Percentiles rank a stretch among this genome's conserved stretches.
phyloP scores from a whole-genome alignment of 1,284 basidiomycete species.

The Rhodotorula glutinis region DNA sequence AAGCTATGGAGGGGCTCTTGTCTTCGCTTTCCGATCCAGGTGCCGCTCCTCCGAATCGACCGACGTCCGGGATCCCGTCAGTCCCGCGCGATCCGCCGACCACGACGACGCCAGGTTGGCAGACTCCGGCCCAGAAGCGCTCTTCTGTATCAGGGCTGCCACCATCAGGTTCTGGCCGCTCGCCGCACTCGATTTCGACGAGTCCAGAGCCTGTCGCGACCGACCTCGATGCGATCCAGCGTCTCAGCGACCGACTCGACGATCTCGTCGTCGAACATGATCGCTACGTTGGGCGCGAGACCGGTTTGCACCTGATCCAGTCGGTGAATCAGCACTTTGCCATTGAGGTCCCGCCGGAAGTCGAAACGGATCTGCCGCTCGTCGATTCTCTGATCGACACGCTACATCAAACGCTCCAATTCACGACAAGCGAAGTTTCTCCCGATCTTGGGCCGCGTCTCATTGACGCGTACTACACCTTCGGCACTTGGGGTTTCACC shows the following conservation, averaged over 20 bases:
- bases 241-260: conserved; percentile 14
- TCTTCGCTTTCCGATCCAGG: conserved; percentile 4
- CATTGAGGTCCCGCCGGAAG: background rate
- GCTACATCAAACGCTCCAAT: conserved; percentile 1
- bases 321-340: conserved; percentile 21
- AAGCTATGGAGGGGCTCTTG: conserved; percentile 64
- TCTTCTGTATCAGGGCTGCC: too few species aligned
- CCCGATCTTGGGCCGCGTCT: conserved; percentile 60
- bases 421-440: background rate
- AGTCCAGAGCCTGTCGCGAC: conserved; percentile 8
- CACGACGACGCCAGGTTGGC: background rate
- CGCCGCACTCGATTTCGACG: background rate
- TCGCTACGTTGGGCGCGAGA: conserved; percentile 36
- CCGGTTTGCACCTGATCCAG: conserved; percentile 32
- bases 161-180: too few species aligned
- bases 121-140: too few species aligned
- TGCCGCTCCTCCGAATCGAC: background rate
- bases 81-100: background rate
- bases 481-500: conserved; percentile 63
- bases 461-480: conserved; percentile 65
- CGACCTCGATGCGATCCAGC: conserved; percentile 19
- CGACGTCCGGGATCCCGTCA: background rate
- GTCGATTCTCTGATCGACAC: conserved; percentile 2
- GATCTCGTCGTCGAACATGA: conserved; percentile 28
- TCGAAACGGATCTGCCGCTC: background rate